Evolutionary conservation across 495 filamentous ascomycete genomes (phyloP).

Genomic region (Geopyxis carbonaria): DNA sequence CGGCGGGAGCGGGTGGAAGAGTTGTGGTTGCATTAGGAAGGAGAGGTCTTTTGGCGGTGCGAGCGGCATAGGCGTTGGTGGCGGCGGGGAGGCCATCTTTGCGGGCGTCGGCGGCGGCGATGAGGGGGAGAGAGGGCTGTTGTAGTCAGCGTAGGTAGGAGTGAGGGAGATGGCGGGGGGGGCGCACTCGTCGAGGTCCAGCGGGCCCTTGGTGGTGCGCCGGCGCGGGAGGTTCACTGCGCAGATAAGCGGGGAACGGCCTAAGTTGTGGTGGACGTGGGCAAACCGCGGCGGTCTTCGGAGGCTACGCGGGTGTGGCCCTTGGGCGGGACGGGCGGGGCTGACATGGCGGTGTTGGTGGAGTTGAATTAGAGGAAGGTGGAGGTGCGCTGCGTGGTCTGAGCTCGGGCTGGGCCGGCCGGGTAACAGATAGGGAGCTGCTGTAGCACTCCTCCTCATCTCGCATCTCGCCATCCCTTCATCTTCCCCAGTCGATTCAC

Average conservation of each 20-base stretch:
- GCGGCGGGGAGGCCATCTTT: slow-evolving; percentile 24
- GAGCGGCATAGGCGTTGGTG: slow-evolving; percentile 26
- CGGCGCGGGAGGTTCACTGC: slow-evolving; percentile 25
- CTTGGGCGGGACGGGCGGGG: slow-evolving; percentile 7
- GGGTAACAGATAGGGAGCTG: too few relatives aligned
- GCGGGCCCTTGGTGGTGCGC: slow-evolving; percentile 36
- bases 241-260: slow-evolving; percentile 5
- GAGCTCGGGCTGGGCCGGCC: not conserved
- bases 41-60: slow-evolving; percentile 55
- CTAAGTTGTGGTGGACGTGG: not conserved
- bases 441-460: too few relatives aligned
- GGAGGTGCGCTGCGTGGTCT: not conserved
- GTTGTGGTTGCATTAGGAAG: slow-evolving; percentile 58
- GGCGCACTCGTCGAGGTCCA: slow-evolving; percentile 38
- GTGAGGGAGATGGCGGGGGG: not conserved
- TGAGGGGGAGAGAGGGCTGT: slow-evolving; percentile 6
- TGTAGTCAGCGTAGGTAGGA: slow-evolving; percentile 1
- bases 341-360: slow-evolving; percentile 7
- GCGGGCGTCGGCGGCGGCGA: slow-evolving; percentile 9
- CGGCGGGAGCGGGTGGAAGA: slow-evolving; percentile 62
- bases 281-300: slow-evolving; percentile 20
- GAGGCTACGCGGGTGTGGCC: slow-evolving; percentile 15
- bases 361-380: not conserved
- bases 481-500: not conserved
- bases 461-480: too few relatives aligned